These are phyloP conservation scores for Kalmanozyma brasiliensis DNA, from an alignment of 1,284 basidiomycete species.

Conservation along the genomic window DNA sequence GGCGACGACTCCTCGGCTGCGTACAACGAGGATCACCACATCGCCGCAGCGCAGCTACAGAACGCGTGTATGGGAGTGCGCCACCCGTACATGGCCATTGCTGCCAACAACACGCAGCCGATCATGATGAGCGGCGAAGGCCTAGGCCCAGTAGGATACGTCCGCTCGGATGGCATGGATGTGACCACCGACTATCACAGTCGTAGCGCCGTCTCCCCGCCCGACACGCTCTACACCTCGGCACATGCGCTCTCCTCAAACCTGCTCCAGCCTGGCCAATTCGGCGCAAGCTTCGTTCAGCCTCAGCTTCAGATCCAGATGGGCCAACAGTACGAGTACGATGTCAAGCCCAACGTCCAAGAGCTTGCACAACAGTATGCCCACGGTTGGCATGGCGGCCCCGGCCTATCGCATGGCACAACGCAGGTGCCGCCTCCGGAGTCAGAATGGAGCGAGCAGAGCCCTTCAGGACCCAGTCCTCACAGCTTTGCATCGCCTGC, in stretches of 20 bases:
- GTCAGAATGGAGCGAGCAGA: conserved; percentile 42
- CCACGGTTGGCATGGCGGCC: conserved; percentile 24
- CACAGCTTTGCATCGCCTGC: conserved; percentile 31
- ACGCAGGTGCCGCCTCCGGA: conserved; percentile 17
- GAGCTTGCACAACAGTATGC: conserved; percentile 14
- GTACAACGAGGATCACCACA: conserved; percentile 39
- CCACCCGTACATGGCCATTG: conserved; percentile 13
- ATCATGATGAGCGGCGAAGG: conserved; percentile 2
- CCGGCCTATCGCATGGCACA: conserved; percentile 3
- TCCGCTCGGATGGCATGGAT: conserved; percentile 6
- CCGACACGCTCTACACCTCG: conserved; percentile 17
- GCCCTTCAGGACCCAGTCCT: conserved; percentile 26
- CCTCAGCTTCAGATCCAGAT: conserved; percentile 7
- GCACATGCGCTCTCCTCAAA: conserved; percentile 1
- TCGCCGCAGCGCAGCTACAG: conserved; percentile 37
- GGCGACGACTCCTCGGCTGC: conserved; percentile 20
- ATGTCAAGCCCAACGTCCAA: conserved; percentile 13
- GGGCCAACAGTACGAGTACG: conserved; percentile 8
- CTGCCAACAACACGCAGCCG: conserved; percentile 8
- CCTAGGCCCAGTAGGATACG: conserved; percentile 7
- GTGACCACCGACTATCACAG: conserved; percentile 13
- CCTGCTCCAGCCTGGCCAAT: conserved; percentile 10
- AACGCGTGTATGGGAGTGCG: conserved; percentile 21
- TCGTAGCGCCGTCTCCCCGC: conserved; percentile 23
- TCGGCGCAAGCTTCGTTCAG: conserved; percentile 5